Conservation (phyloP, 306 rosid species). For the Arachis hypogaea region DNA sequence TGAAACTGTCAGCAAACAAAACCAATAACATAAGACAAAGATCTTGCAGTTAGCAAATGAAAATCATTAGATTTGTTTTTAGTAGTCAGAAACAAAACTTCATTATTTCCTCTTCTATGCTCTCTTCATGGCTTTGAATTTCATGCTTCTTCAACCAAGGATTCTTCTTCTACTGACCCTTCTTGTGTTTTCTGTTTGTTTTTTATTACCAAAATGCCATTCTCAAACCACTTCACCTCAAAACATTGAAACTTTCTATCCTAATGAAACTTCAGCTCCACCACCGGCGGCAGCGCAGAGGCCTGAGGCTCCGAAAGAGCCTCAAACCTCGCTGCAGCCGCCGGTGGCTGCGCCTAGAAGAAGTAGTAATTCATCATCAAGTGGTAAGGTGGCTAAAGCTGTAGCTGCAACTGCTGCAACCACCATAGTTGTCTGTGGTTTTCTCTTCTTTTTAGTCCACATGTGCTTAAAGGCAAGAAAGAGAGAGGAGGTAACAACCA, state of each 20-base stretch:
- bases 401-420: constrained; percentile 73
- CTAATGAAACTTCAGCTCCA: constrained; percentile 35
- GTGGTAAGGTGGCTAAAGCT: constrained; percentile 52
- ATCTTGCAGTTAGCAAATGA: constrained; percentile 37
- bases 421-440: constrained; percentile 56
- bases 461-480: constrained; percentile 42
- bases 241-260: constrained; percentile 77
- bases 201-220: constrained; percentile 34
- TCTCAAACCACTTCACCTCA: constrained; percentile 54
- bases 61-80: constrained; percentile 26
- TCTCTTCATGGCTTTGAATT: constrained; percentile 57
- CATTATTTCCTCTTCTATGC: constrained; percentile 7
- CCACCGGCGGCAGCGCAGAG: constrained; percentile 19
- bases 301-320: neutral
- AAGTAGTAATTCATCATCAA: constrained; percentile 34
- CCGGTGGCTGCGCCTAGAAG: constrained; percentile 3
- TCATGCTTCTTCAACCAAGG: neutral
- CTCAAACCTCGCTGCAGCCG: constrained; percentile 7
- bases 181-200: constrained; percentile 31
- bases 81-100: neutral
- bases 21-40: constrained; percentile 45
- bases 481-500: constrained; percentile 32
- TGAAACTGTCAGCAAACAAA: constrained; percentile 72
- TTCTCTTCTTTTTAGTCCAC: constrained; percentile 53
- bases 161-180: constrained; percentile 4